phyloP scores from a whole-genome alignment of 116 monocot species.

The Trichopus zeylanicus region DNA sequence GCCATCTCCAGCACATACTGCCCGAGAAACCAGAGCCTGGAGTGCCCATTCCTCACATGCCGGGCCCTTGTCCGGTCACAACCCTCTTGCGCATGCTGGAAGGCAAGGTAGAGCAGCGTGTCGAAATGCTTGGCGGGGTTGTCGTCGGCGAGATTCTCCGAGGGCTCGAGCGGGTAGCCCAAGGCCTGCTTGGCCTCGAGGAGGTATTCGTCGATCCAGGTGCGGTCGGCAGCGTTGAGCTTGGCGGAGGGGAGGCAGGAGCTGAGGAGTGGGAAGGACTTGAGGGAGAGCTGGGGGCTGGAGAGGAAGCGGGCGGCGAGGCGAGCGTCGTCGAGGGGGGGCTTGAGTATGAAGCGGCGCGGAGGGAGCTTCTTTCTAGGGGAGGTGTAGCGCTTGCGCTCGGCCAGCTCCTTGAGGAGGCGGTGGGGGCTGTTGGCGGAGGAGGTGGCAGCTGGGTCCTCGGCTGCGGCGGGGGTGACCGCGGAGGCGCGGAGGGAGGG shows the following conservation, averaged over 20 bases:
- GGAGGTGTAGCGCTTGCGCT: conserved; percentile 63
- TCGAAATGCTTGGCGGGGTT: conserved; percentile 88
- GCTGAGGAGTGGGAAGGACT: conserved; percentile 70
- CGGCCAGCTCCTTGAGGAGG: conserved; percentile 80
- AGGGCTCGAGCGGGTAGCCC: conserved; percentile 75
- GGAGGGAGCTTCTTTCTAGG: conserved; percentile 76
- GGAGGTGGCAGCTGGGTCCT: conserved; percentile 10
- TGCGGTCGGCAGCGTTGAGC: conserved; percentile 60
- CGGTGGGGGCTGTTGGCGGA: conserved; percentile 71
- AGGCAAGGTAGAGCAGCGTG: conserved; percentile 71
- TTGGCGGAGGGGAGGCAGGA: conserved; percentile 78
- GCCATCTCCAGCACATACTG: conserved; percentile 84
- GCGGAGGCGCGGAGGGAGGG: conserved; percentile 1
- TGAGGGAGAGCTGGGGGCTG: conserved; percentile 87
- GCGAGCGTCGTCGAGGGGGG: conserved; percentile 79
- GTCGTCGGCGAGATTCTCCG: conserved; percentile 44
- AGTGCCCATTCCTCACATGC: conserved; percentile 84
- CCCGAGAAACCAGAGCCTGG: conserved; percentile 79
- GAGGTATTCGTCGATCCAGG: conserved; percentile 95
- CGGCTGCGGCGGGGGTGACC: conserved; percentile 30
- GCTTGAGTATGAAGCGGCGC: conserved; percentile 81
- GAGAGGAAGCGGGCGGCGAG: conserved; percentile 66
- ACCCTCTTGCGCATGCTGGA: conserved; percentile 46
- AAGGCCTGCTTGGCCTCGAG: conserved; percentile 97
- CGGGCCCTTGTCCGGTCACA: conserved; percentile 66